These are phyloP conservation scores for Aureobasidium sp. DNA, from an alignment of 2,329 filamentous ascomycete species.

Conservation along the genomic window DNA sequence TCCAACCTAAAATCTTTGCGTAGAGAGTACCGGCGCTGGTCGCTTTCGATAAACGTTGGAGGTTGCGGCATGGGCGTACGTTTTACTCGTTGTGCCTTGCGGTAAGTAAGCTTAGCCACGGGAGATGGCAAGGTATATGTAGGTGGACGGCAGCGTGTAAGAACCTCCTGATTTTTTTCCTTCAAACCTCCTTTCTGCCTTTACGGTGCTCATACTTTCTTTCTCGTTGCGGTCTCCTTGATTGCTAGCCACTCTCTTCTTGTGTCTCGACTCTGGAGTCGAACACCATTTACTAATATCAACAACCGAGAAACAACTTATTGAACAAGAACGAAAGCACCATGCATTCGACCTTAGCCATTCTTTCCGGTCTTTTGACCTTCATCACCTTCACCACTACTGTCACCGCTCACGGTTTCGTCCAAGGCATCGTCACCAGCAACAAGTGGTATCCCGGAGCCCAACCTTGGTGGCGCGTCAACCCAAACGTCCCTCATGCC, in stretches of 20 bases:
- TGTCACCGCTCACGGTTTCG: slow-evolving; percentile 38
- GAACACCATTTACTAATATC: background rate
- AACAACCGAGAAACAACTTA: background rate
- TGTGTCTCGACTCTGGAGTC: background rate
- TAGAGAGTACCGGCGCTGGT: background rate
- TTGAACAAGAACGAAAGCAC: background rate
- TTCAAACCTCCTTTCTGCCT: background rate
- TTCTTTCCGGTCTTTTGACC: background rate
- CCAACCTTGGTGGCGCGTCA: slow-evolving; percentile 29
- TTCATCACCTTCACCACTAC: slow-evolving; percentile 24
- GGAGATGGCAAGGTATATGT: background rate
- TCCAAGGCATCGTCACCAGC: slow-evolving; percentile 37
- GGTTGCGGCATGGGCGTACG: background rate
- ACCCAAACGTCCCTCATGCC: slow-evolving; percentile 27
- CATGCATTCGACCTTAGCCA: background rate
- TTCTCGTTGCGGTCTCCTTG: background rate
- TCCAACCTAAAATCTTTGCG: background rate
- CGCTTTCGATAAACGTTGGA: background rate
- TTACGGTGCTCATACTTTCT: background rate
- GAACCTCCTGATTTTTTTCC: background rate
- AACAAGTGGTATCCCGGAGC: slow-evolving; percentile 38
- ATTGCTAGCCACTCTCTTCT: background rate
- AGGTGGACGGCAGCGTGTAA: background rate
- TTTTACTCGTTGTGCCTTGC: background rate
- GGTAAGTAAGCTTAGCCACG: background rate